Conservation (phyloP, 2,329 filamentous ascomycete genomes). For the Nemania sp. region DNA sequence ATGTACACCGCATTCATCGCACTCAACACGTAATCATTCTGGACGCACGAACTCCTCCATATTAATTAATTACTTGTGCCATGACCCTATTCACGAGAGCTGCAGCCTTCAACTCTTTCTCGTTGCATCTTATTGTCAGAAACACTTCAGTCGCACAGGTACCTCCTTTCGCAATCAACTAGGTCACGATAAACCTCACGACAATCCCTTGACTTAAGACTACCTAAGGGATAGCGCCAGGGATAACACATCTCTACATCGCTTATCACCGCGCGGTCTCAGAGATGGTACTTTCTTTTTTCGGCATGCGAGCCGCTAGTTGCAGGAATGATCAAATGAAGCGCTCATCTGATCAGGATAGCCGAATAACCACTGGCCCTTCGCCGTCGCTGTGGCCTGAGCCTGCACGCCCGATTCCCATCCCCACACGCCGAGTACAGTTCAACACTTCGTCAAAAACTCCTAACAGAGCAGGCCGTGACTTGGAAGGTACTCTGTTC, state of each 20-base stretch:
- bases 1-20: neutral
- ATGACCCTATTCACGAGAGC: neutral
- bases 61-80: too few relatives aligned
- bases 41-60: neutral
- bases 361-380: slow-evolving; percentile 8
- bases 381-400: slow-evolving; percentile 27
- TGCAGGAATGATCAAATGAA: neutral
- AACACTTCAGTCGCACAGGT: neutral
- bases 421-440: neutral
- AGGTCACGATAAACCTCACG: neutral
- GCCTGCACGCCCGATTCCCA: neutral
- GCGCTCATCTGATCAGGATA: neutral
- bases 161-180: neutral
- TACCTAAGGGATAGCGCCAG: neutral
- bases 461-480: neutral
- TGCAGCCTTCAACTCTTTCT: neutral
- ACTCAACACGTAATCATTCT: neutral
- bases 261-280: neutral
- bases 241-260: neutral
- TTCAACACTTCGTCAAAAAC: neutral
- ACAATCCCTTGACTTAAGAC: neutral
- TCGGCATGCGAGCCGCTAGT: neutral
- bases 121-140: neutral
- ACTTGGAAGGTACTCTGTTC: neutral
- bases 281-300: neutral